These are phyloP conservation scores for Scenedesmus sp. DNA, from an alignment of 163 green algal species.

Conservation along the genomic window DNA sequence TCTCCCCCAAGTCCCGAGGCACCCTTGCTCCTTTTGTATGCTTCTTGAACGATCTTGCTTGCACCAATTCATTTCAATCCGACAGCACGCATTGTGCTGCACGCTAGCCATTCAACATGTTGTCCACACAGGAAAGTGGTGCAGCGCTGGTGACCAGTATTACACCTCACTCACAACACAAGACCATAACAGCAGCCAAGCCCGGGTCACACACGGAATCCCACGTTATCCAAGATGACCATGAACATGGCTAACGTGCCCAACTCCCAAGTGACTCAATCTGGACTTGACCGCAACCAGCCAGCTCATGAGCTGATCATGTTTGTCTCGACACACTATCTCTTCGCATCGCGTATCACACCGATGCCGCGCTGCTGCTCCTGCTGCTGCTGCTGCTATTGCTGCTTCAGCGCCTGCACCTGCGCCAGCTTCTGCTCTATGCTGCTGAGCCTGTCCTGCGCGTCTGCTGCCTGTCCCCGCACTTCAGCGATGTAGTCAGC, in stretches of 20 bases:
- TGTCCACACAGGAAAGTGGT: not conserved
- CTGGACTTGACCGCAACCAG: no score
- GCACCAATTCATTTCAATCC: not conserved
- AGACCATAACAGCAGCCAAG: no score
- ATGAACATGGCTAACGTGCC: no score
- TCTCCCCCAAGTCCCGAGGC: not conserved
- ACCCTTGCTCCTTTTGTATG: not conserved
- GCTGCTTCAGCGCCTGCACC: conserved; percentile 27
- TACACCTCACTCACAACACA: not conserved
- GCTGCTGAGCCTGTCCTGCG: conserved; percentile 69
- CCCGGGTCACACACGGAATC: no score
- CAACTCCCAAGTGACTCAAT: no score
- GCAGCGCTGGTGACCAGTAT: not conserved
- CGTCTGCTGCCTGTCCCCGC: conserved; percentile 64
- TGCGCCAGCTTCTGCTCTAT: conserved; percentile 61
- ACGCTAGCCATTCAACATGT: not conserved
- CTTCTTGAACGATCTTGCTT: not conserved
- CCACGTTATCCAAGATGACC: no score
- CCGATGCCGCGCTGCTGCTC: not conserved
- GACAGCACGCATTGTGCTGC: not conserved
- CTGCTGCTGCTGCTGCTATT: not conserved
- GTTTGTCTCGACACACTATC: no score
- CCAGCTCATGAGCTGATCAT: no score
- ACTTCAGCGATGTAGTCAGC: conserved; percentile 75
- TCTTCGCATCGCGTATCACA: not conserved